Conservation (phyloP, 768 basidiomycete species). For the Coprinopsis cinerea region DNA sequence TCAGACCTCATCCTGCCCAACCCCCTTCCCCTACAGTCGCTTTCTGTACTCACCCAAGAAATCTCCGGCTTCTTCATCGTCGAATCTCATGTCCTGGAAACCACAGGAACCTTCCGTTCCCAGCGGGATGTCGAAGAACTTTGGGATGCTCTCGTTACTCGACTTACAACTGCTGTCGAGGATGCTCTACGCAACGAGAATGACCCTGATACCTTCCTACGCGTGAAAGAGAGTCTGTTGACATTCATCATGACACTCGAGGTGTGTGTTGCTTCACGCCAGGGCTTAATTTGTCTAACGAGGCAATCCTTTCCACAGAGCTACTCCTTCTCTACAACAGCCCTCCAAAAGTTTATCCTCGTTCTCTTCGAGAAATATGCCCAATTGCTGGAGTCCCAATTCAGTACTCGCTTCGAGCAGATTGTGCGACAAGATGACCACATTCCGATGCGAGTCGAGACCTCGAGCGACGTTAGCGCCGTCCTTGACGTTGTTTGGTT, state of each 20-base stretch:
- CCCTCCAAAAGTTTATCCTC: slow-evolving; percentile 80
- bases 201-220: slow-evolving; percentile 77
- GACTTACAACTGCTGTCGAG: slow-evolving; percentile 70
- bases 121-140: slow-evolving; percentile 89
- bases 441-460: slow-evolving; percentile 75
- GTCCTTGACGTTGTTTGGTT: slow-evolving; percentile 86
- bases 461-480: slow-evolving; percentile 54
- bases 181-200: slow-evolving; percentile 65
- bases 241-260: slow-evolving; percentile 90
- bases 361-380: slow-evolving; percentile 89
- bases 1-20: slow-evolving; percentile 88
- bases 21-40: slow-evolving; percentile 57
- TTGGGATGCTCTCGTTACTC: slow-evolving; percentile 81
- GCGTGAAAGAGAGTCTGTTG: slow-evolving; percentile 77
- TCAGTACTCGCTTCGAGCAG: slow-evolving; percentile 77
- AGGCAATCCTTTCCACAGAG: slow-evolving; percentile 52
- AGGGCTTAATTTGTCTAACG: too few relatives aligned
- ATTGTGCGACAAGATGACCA: slow-evolving; percentile 85
- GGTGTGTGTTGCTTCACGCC: slow-evolving; percentile 48
- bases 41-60: slow-evolving; percentile 81
- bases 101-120: slow-evolving; percentile 86
- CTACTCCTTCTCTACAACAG: slow-evolving; percentile 79
- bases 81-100: slow-evolving; percentile 86
- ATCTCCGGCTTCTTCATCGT: slow-evolving; percentile 98
- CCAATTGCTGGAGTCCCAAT: slow-evolving; percentile 73